phyloP scores from a whole-genome alignment of 305 asterid species.

The Ilex paraguariensis region DNA sequence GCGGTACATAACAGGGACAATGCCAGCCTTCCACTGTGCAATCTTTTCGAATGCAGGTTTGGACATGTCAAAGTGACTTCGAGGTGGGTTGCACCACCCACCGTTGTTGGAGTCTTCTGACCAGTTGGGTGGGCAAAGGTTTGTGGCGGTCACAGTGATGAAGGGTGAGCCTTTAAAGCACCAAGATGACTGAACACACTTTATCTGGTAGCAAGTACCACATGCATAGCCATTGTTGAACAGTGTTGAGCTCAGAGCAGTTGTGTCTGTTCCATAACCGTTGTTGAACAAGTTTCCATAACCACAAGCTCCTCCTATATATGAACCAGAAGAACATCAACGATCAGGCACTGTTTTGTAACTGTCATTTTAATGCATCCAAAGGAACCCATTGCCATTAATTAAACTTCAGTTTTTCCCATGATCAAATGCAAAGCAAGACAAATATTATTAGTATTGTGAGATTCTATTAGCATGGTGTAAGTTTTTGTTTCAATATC shows the following conservation, averaged over 20 bases:
- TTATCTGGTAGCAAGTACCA: slow-evolving; percentile 77
- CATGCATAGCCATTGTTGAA: slow-evolving; percentile 81
- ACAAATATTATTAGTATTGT: too few species aligned
- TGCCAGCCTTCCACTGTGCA: slow-evolving; percentile 76
- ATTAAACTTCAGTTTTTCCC: too few species aligned
- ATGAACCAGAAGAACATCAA: not conserved
- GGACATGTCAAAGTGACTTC: slow-evolving; percentile 80
- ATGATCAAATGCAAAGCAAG: too few species aligned
- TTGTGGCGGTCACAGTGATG: slow-evolving; percentile 72
- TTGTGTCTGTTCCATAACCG: slow-evolving; percentile 76
- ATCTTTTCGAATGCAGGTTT: slow-evolving; percentile 82
- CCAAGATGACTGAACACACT: slow-evolving; percentile 42
- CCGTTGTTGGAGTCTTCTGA: slow-evolving; percentile 63
- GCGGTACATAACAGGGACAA: slow-evolving; percentile 65
- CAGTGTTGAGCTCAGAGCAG: slow-evolving; percentile 71
- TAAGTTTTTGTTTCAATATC: too few species aligned
- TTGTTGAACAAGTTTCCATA: slow-evolving; percentile 60
- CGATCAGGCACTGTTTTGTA: not conserved
- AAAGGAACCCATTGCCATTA: too few species aligned
- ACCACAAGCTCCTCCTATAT: slow-evolving; percentile 86
- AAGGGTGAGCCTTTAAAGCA: slow-evolving; percentile 50
- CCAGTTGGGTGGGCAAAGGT: slow-evolving; percentile 96
- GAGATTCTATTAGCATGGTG: too few species aligned
- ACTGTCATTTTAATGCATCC: too few species aligned
- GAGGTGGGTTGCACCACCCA: slow-evolving; percentile 99